Conservation (phyloP, 164 flowering plant genomes). For the Magnolia sinica region DNA sequence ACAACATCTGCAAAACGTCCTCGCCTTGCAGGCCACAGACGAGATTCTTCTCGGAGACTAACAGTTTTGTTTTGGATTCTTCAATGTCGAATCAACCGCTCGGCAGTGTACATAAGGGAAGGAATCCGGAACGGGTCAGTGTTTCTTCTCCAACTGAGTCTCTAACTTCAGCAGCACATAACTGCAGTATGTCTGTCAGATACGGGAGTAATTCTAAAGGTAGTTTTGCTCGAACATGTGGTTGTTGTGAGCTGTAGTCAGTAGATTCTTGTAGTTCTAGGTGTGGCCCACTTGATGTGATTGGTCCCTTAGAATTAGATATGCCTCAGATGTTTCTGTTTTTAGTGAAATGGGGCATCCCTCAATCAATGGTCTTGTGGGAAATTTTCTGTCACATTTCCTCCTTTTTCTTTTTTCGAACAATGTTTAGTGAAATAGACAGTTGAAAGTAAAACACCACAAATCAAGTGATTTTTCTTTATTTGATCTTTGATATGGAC, state of each 20-base stretch:
- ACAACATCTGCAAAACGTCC: slow-evolving; percentile 40
- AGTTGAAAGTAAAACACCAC: background rate
- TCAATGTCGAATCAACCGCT: slow-evolving; percentile 25
- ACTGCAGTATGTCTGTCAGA: slow-evolving; percentile 29
- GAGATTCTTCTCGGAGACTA: slow-evolving; percentile 41
- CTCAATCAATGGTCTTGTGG: background rate
- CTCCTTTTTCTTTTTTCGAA: background rate
- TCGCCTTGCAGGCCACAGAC: slow-evolving; percentile 35
- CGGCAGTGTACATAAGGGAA: slow-evolving; percentile 20
- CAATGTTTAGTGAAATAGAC: background rate
- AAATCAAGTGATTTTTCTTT: too few species aligned
- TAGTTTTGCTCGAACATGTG: slow-evolving; percentile 25
- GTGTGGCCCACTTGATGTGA: slow-evolving; percentile 10
- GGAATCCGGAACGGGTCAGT: slow-evolving; percentile 19
- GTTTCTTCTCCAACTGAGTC: slow-evolving; percentile 15
- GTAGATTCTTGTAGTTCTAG: slow-evolving; percentile 16
- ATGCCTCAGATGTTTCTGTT: slow-evolving; percentile 17
- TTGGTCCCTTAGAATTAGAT: slow-evolving; percentile 8
- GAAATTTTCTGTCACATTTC: background rate
- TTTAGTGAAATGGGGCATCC: slow-evolving; percentile 13
- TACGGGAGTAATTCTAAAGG: slow-evolving; percentile 33
- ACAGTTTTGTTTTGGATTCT: slow-evolving; percentile 40
- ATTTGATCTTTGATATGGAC: too few species aligned
- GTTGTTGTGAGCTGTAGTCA: slow-evolving; percentile 26
- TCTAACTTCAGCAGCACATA: slow-evolving; percentile 15